A percentile compares a stretch with the other conserved stretches of the same genome.
These are phyloP conservation scores for Ceratobasidium sp. DNA, from an alignment of 1,284 basidiomycete species.

Conservation along the genomic window DNA sequence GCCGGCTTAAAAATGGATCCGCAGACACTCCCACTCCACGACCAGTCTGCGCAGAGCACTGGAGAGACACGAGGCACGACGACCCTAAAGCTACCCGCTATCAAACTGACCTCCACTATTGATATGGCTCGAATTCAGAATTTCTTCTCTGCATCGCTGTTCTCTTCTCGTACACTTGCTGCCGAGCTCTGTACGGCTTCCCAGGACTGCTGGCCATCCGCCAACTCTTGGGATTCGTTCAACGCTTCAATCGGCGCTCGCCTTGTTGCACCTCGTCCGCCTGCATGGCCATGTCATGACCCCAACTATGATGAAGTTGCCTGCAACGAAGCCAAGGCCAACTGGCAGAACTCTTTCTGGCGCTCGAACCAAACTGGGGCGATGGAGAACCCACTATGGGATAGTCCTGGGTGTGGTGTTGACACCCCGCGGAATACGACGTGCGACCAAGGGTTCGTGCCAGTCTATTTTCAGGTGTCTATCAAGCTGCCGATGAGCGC, in stretches of 20 bases:
- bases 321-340: conserved; percentile 16
- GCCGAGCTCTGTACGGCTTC: background rate
- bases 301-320: too few species aligned
- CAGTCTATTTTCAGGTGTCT: conserved; percentile 7
- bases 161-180: background rate
- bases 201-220: conserved; percentile 14
- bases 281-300: too few species aligned
- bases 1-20: too few species aligned
- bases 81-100: too few species aligned
- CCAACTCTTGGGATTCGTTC: background rate
- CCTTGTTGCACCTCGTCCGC: conserved; percentile 21
- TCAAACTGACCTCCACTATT: too few species aligned
- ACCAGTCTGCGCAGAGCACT: too few species aligned
- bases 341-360: conserved; percentile 36
- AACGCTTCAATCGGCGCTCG: conserved; percentile 9
- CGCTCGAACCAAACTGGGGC: conserved; percentile 28
- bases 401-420: background rate
- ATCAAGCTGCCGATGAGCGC: conserved; percentile 23
- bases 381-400: conserved; percentile 8
- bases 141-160: too few species aligned
- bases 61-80: too few species aligned
- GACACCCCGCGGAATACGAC: too few species aligned
- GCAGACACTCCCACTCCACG: too few species aligned
- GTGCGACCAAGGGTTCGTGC: too few species aligned
- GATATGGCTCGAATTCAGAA: too few species aligned